Conservation (phyloP, 1,139 yeast species). For the Zygoascus meyerae region DNA sequence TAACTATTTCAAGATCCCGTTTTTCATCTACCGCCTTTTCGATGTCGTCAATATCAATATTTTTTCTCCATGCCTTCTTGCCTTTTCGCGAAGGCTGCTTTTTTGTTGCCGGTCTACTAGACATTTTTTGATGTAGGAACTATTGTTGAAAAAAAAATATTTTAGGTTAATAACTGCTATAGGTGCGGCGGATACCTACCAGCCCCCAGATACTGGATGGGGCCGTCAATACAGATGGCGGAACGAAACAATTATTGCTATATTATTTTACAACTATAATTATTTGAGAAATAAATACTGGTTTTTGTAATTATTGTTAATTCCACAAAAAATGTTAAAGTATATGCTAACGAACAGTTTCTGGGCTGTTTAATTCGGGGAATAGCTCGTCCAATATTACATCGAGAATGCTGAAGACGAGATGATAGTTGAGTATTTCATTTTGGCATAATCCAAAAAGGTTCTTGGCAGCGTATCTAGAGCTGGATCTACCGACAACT, state of each 20-base stretch:
- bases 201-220: not conserved
- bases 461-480: slow-evolving; percentile 55
- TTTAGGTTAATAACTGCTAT: not conserved
- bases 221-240: no score
- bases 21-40: slow-evolving; percentile 63
- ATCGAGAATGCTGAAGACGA: slow-evolving; percentile 55
- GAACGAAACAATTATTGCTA: no score
- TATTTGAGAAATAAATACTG: no score
- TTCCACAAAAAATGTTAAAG: not conserved
- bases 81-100: slow-evolving; percentile 82
- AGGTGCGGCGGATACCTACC: not conserved
- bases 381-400: slow-evolving; percentile 42
- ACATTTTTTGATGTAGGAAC: slow-evolving; percentile 13
- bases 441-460: slow-evolving; percentile 70
- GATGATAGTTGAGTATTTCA: slow-evolving; percentile 59
- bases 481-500: slow-evolving; percentile 64
- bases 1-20: slow-evolving; percentile 59
- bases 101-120: slow-evolving; percentile 32
- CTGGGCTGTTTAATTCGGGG: slow-evolving; percentile 13
- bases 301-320: no score
- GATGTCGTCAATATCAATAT: slow-evolving; percentile 77
- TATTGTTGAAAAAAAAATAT: not conserved
- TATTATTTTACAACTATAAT: no score
- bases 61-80: slow-evolving; percentile 92
- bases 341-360: not conserved